Conservation (phyloP, 257 asterid genomes). For the Solanum microdontum region DNA sequence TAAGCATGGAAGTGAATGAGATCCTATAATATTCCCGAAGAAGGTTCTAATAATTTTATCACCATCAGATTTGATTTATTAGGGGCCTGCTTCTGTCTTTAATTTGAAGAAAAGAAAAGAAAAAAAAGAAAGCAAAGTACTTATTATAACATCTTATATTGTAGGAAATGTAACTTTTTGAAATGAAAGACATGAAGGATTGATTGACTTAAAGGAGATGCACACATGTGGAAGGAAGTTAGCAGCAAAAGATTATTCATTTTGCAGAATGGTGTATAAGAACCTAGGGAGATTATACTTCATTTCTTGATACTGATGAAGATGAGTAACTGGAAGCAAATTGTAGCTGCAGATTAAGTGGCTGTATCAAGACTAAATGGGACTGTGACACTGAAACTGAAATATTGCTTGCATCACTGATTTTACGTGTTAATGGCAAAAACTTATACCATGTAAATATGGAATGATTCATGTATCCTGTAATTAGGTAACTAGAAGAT, state of each 20-base stretch:
- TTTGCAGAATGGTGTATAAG: neutral
- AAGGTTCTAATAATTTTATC: neutral
- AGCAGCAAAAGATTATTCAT: neutral
- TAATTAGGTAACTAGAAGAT: neutral
- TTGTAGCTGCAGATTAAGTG: neutral
- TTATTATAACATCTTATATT: neutral
- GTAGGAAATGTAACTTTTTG: neutral
- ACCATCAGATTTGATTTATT: neutral
- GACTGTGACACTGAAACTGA: neutral
- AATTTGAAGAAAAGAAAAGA: neutral
- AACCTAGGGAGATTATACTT: neutral
- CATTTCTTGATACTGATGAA: neutral
- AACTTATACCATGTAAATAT: neutral
- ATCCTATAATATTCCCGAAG: neutral
- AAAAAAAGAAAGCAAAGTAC: neutral
- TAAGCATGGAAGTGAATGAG: neutral
- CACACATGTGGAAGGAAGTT: neutral
- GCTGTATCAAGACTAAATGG: neutral
- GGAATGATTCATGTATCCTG: neutral
- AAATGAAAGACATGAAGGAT: neutral
- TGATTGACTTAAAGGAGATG: neutral
- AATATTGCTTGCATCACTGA: neutral
- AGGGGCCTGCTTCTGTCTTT: neutral
- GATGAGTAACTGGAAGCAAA: neutral
- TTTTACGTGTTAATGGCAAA: neutral